Evolutionary conservation across 192 early-diverging fungal genomes (phyloP), one percentile per base, ranked within the genome.

Genomic region (Rhizophlyctis rosea): DNA sequence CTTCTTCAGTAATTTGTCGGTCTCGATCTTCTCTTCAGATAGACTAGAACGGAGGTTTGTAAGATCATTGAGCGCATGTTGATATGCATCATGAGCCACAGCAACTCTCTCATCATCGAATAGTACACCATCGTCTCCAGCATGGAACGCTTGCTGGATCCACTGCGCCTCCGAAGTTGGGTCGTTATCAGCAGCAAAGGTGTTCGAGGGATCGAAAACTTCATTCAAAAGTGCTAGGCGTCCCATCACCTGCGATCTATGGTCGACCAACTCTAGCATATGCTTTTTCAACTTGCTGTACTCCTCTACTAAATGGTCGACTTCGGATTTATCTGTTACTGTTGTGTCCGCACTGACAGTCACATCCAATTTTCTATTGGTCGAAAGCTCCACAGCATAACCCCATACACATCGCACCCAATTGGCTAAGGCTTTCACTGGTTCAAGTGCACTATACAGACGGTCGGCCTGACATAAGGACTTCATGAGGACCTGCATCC

Each of bases 131-230:
- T 64, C 59, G 16, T 66, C 60, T 4, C 25, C 64, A 48, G 36
- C 7, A 21, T 66, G 64, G 60, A 66, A 66, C 0, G 60, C 64
- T 50, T 66, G 64, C 34, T 66, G 64, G 9, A 66, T 66, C 64
- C 64, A 66, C 39, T 66, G 64, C 18, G 62, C 65, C 32, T 66
- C 64, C 1, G 59, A 49, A 18, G 48, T 28, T 18, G 65, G 62
- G 24, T 64, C 55, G 14, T 16, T 50, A 11, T 60, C 28, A n/a
- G 54, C 60, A n/a, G 36, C 62, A 52, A 64, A 64, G 34, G 59
- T 59, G 35, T 33, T 36, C 9, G 44, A n/a, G 14, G 62, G 32
- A 28, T 56, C 18, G 31, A 64, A 64, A 24, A 64, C 59, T 57
- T 64, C 62, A 7, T 3, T 9, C 0, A 64, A 1, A 39, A 64